Evolutionary conservation across 108 stramenopile genomes (phyloP).

Genomic region (Aureococcus anophagefferens): DNA sequence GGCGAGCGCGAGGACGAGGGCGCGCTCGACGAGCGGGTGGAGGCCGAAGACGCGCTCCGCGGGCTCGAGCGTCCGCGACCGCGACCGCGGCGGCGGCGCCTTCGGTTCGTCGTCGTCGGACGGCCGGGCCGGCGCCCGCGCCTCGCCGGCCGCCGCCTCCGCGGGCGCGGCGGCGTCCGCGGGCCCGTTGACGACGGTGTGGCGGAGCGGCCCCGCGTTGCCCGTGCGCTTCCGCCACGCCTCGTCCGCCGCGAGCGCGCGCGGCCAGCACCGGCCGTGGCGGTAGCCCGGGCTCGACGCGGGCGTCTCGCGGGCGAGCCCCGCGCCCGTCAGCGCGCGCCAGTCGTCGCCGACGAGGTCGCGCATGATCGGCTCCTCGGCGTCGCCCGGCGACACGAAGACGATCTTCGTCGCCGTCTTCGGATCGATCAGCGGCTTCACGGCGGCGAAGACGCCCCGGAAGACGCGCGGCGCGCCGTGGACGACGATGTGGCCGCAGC

Average conservation of each 20-base stretch:
- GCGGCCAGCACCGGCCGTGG: background rate
- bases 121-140: no score
- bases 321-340: constrained; percentile 14
- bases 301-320: background rate
- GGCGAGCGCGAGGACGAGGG: no score
- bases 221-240: no score
- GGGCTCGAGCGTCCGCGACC: no score
- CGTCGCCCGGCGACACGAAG: constrained; percentile 6
- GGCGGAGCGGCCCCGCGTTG: no score
- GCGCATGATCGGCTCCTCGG: background rate
- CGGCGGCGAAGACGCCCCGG: background rate
- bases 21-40: no score
- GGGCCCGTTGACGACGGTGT: no score
- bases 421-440: constrained; percentile 18
- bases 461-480: constrained; percentile 14
- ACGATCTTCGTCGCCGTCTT: constrained; percentile 18
- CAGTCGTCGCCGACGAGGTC: constrained; percentile 4
- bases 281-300: background rate
- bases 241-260: background rate
- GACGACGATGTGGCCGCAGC: constrained; percentile 13
- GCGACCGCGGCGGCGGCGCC: no score
- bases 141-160: no score
- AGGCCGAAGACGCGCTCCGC: no score
- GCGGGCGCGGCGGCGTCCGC: no score
- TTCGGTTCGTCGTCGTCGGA: no score